Evolutionary conservation across 495 filamentous ascomycete genomes (phyloP), one percentile per base, ranked within the genome.

Genomic region (Polyplosphaeria fusca): DNA sequence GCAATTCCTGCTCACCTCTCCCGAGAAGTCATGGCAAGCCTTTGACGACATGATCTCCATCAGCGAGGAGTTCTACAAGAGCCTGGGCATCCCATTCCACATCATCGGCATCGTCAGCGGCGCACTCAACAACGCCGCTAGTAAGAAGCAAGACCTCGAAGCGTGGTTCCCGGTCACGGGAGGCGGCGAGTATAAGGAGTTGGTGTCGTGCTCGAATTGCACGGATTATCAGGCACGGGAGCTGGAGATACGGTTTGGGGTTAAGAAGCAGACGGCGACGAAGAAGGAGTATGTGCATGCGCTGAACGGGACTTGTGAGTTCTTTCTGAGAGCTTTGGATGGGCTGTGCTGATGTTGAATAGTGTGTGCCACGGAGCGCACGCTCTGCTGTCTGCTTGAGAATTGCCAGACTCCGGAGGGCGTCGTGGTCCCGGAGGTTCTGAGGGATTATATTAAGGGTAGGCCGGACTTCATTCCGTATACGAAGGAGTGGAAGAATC

Each of bases 121-220:
- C 14, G 57, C 50, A 26, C 43, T 63, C 18, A 63, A 94, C 74
- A 94, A 95, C 60, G 90, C 89, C 0, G 93, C 94, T 4, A 73
- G 89, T 4, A 96, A 95, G 78, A 98, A 98, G 69, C 94, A 86
- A 68, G 93, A 98, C 65, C 80, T 97, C 14, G 93, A 98, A 70
- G 94, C 94, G 1, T 95, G 91, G 88, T 97, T 97, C 73, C 94
- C 91, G 20, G 91, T 89, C 80, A 88, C 92, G 63, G 85, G 88
- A 52, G 93, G 96, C 63, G 85, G 88, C 57, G 94, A 97, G 70
- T 97, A 95, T 80, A 98, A 97, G 74, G 91, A 65, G 27, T 47
- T 57, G 19, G 57, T 98, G 37, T 95, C 89, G 22, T 95, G 89
- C 77, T 91, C 86, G 52, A 96, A 96, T 73, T 96, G 91, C 77